phyloP scores from a whole-genome alignment of 2,329 filamentous ascomycete species.

The Aspergillus floridensis region DNA sequence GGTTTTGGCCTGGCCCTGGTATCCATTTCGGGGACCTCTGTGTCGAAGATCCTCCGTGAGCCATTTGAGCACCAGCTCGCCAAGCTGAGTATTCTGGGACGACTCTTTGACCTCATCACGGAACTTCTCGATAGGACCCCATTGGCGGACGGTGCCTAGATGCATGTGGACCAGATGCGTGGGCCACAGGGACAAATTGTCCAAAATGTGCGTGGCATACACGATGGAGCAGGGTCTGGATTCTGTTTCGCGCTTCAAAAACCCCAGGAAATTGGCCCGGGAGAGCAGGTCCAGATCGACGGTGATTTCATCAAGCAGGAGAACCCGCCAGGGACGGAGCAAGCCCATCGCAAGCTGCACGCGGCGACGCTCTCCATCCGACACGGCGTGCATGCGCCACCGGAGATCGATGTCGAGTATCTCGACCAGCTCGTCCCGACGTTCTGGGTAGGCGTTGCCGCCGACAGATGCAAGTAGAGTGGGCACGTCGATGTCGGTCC shows the following conservation, averaged over 20 bases:
- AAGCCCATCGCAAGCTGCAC: slow-evolving; percentile 97
- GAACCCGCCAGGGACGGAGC: slow-evolving; percentile 82
- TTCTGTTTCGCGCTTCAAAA: slow-evolving; percentile 85
- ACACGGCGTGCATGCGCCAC: slow-evolving; percentile 96
- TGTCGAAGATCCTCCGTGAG: slow-evolving; percentile 74
- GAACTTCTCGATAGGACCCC: slow-evolving; percentile 71
- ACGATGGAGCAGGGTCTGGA: slow-evolving; percentile 81
- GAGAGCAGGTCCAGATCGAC: slow-evolving; percentile 90
- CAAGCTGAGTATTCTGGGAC: slow-evolving; percentile 75
- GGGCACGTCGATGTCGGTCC: slow-evolving; percentile 86
- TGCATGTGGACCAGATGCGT: slow-evolving; percentile 96
- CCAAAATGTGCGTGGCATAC: slow-evolving; percentile 95
- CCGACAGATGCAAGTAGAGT: slow-evolving; percentile 84
- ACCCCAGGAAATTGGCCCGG: slow-evolving; percentile 78
- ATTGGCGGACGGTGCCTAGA: slow-evolving; percentile 81
- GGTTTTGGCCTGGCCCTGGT: slow-evolving; percentile 50
- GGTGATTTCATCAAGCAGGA: slow-evolving; percentile 93
- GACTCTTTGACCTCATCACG: slow-evolving; percentile 54
- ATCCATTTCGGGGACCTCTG: slow-evolving; percentile 70
- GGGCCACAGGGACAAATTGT: slow-evolving; percentile 92
- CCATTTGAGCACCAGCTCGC: slow-evolving; percentile 86
- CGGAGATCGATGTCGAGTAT: slow-evolving; percentile 88
- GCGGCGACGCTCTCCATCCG: slow-evolving; percentile 83
- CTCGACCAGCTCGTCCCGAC: slow-evolving; percentile 78
- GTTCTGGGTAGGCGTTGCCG: slow-evolving; percentile 75